Base-by-base conservation (phyloP, 2,329 filamentous ascomycete species). In the Chaetomium olivaceum region DNA sequence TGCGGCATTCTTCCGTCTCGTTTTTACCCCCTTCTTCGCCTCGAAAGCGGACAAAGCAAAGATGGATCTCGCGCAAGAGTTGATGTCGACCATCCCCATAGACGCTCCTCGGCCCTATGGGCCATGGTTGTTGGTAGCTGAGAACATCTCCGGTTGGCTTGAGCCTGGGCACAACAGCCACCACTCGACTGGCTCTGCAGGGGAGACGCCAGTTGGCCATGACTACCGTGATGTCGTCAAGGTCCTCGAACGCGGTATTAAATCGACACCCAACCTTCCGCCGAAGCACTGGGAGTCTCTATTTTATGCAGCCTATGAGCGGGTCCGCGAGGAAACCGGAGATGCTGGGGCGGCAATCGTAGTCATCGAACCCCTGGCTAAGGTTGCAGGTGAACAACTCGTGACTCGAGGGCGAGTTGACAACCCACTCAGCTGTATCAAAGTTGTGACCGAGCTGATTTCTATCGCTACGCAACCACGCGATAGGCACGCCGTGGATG, bases 281-380 rank as follows among this genome's bases (percentile, higher is more conserved):
- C 77, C 76, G 69, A 65, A 76, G 19, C 74, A 78, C 7, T 87
- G 85, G 85, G 74, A 80, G 29, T 75, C 80, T 0, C 78, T 94
- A 0, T 86, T 91, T 61, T 78, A 83, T 9, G 76, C 81, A 0
- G 77, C 91, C 9, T 79, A 85, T 3, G 77, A 81, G 9, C 84
- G 85, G 61, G 84, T 89, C 7, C 83, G 81, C 21, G 78, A 82
- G 14, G 87, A 92, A 68, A 85, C 85, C 61, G 91, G 91, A 3
- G 87, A 92, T 67, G 84, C 85, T 19, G 89, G 87, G 6, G 82
- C 89, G 50, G 85, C 88, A 5, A 80, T 91, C 58, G 84, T 85
- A 27, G 82, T 92, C 1, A 80, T 93, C 48, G 92, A 96, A 67
- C 90, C 89, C 1, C 72, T 95, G 3, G 86, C 91, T 0, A 88